Conservation (phyloP, 176 grass and related monocot genomes). For the Aechmea fasciata region DNA sequence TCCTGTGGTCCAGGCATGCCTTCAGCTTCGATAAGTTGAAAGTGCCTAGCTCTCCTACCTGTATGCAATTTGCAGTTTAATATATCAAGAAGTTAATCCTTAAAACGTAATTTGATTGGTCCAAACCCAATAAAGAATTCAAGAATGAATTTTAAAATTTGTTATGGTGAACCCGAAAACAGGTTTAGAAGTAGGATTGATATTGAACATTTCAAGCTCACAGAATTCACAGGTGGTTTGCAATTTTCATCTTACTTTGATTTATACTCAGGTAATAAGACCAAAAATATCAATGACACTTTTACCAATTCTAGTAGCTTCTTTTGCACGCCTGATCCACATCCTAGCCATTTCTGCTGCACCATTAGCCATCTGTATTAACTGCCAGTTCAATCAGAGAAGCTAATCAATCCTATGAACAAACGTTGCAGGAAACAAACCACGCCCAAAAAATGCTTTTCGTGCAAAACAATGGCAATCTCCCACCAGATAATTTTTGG, state of each 20-base stretch:
- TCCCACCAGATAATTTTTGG: too few species aligned
- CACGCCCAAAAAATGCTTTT: too few species aligned
- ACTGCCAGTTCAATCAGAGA: constrained; percentile 36
- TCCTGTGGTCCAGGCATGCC: constrained; percentile 68
- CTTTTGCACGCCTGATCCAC: constrained; percentile 63
- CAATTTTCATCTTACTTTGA: too few species aligned
- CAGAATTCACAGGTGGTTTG: not conserved
- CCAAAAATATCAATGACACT: not conserved
- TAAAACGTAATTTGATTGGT: too few species aligned
- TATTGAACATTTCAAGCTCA: too few species aligned
- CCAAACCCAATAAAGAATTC: too few species aligned
- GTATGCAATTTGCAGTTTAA: constrained; percentile 14
- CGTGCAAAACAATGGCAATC: too few species aligned
- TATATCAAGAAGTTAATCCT: not conserved
- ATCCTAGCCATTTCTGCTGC: constrained; percentile 67
- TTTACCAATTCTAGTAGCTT: constrained; percentile 50
- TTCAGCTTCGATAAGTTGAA: constrained; percentile 46
- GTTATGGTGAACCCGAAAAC: too few species aligned
- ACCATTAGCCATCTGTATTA: constrained; percentile 49
- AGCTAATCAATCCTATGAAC: constrained; percentile 13
- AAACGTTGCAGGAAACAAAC: constrained; percentile 13
- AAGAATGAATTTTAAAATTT: too few species aligned
- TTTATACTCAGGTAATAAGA: too few species aligned
- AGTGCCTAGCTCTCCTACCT: constrained; percentile 56
- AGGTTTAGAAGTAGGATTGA: too few species aligned